Percentiles rank a stretch among this genome's conserved stretches.
Conservation (phyloP, 2,329 filamentous ascomycete genomes). For the Phaeosphaeria sp. region DNA sequence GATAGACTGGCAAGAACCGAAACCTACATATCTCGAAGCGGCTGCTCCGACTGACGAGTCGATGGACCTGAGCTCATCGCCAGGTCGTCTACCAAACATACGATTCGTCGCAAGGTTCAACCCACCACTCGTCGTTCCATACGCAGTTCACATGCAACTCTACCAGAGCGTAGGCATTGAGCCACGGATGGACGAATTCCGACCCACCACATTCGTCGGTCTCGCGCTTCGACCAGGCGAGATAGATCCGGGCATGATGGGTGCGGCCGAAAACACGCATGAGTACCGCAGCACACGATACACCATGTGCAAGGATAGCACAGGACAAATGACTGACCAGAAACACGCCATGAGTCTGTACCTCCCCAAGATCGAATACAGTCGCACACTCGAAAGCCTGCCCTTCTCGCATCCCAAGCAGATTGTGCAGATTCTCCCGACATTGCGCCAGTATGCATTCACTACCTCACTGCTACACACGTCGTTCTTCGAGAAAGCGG, state of each 20-base stretch:
- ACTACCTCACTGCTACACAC: constrained; percentile 69
- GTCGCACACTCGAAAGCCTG: constrained; percentile 69
- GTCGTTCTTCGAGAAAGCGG: constrained; percentile 56
- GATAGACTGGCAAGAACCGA: constrained; percentile 76
- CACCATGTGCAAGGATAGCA: constrained; percentile 49
- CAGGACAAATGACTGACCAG: constrained; percentile 28
- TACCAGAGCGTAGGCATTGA: constrained; percentile 65
- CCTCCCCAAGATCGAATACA: constrained; percentile 76
- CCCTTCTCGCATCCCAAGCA: constrained; percentile 82
- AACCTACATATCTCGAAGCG: constrained; percentile 61
- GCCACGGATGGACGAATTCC: constrained; percentile 62
- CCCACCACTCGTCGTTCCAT: constrained; percentile 75
- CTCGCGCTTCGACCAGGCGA: constrained; percentile 59
- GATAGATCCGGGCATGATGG: constrained; percentile 62
- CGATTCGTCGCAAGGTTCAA: constrained; percentile 78
- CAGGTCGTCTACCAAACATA: constrained; percentile 70
- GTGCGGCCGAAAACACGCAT: constrained; percentile 47
- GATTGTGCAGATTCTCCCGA: constrained; percentile 74
- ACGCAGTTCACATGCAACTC: constrained; percentile 68
- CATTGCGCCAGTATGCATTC: constrained; percentile 76
- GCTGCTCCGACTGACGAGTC: constrained; percentile 50
- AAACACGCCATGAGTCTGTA: constrained; percentile 67
- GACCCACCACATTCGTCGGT: constrained; percentile 52
- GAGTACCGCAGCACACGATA: constrained; percentile 60
- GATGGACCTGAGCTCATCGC: constrained; percentile 62